A percentile compares a stretch with the other conserved stretches of the same genome.
Conservation (phyloP, 768 basidiomycete genomes). For the Naganishia onofrii region DNA sequence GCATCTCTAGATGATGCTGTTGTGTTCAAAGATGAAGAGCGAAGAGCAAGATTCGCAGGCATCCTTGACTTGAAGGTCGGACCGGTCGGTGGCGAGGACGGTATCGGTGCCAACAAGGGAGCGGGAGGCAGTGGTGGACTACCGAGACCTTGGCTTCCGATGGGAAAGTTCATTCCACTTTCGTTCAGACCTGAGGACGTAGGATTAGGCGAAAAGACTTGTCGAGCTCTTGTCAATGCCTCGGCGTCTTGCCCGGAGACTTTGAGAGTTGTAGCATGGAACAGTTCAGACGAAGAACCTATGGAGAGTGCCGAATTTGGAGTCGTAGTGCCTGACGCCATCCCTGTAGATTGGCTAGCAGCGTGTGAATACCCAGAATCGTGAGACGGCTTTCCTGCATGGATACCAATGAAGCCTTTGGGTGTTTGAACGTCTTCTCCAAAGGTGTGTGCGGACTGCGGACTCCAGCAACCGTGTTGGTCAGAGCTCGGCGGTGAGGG, state of each 20-base stretch:
- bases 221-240: constrained; percentile 18
- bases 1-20: neutral
- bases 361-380: neutral
- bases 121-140: neutral
- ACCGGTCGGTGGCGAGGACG: constrained; percentile 5
- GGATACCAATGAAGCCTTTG: neutral
- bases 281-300: constrained; percentile 23
- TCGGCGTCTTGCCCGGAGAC: constrained; percentile 9
- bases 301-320: constrained; percentile 1
- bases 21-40: neutral
- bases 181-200: neutral
- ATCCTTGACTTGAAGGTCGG: constrained; percentile 13
- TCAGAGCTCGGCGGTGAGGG: neutral
- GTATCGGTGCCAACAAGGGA: constrained; percentile 1
- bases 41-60: constrained; percentile 8
- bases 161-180: neutral
- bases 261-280: constrained; percentile 22
- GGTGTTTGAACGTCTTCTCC: neutral
- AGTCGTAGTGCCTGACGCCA: neutral
- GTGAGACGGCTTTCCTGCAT: neutral
- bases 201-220: neutral
- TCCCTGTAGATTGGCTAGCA: neutral
- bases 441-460: neutral
- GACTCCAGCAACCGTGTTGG: neutral
- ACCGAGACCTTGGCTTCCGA: neutral